phyloP scores from a whole-genome alignment of 2,329 filamentous ascomycete genomes.

The Dactylellina leptospora region DNA sequence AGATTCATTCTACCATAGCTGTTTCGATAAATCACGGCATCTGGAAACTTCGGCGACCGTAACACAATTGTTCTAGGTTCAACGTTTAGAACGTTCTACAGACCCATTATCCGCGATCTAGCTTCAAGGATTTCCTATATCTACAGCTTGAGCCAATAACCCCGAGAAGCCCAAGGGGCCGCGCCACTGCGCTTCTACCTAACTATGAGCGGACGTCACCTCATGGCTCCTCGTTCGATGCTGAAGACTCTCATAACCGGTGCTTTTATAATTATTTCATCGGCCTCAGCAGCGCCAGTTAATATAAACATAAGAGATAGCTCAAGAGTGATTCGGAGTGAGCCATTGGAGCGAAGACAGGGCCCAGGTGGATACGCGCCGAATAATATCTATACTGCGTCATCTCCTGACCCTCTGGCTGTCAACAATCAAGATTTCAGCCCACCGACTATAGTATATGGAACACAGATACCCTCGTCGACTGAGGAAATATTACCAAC shows the following conservation, averaged over 20 bases:
- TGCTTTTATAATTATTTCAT: slow-evolving; percentile 4
- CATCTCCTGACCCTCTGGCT: background rate
- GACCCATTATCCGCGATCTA: no score
- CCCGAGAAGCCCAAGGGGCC: no score
- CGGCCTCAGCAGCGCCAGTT: slow-evolving; percentile 26
- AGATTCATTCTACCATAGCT: no score
- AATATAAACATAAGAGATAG: background rate
- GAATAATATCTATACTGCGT: no score
- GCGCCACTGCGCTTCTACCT: no score
- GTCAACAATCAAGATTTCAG: background rate
- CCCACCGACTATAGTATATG: slow-evolving; percentile 26
- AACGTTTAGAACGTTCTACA: no score
- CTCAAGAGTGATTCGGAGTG: background rate
- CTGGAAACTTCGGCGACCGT: no score
- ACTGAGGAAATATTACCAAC: background rate
- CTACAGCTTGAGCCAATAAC: no score
- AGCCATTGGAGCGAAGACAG: background rate
- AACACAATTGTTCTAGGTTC: no score
- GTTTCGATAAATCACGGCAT: no score
- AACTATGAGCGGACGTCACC: no score
- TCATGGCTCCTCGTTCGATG: background rate
- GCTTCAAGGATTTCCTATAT: no score
- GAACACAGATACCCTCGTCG: slow-evolving; percentile 26
- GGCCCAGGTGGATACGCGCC: background rate
- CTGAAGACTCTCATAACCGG: slow-evolving; percentile 13